Conservation (phyloP, 495 filamentous ascomycete genomes). For the Hyaloscypha hepaticicola region DNA sequence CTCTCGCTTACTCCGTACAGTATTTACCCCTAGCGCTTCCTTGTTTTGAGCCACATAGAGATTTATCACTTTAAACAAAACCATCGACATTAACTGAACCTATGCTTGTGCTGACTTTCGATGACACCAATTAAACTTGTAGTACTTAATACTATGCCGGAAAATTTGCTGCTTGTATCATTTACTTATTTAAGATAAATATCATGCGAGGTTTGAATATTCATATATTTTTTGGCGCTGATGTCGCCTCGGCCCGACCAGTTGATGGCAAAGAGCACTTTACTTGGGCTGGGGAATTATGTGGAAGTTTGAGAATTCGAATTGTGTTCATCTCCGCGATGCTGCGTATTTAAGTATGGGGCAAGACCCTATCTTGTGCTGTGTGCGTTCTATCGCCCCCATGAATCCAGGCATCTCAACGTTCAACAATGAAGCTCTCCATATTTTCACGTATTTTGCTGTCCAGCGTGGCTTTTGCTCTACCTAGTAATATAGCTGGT, state of each 20-base stretch:
- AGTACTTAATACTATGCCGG: no score
- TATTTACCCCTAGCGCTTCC: neutral
- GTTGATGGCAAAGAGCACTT: neutral
- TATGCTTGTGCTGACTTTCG: neutral
- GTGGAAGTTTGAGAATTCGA: neutral
- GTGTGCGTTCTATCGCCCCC: neutral
- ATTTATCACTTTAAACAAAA: slow-evolving; percentile 3
- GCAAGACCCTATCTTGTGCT: neutral
- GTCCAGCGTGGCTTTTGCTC: neutral
- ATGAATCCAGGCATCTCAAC: no score
- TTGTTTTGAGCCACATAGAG: neutral
- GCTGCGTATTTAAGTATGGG: neutral
- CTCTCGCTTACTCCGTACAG: neutral
- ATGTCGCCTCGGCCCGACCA: neutral
- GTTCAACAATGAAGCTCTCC: slow-evolving; percentile 5
- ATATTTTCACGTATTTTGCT: neutral
- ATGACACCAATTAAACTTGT: no score
- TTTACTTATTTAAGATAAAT: no score
- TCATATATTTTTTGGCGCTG: neutral
- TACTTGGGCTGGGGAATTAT: neutral
- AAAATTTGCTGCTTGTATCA: no score
- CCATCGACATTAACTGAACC: neutral
- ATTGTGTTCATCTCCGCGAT: neutral
- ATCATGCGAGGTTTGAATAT: neutral
- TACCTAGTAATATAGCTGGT: neutral